Base-by-base conservation (phyloP, 208 protist genomes). In the Wallacemonas sp. region DNA sequence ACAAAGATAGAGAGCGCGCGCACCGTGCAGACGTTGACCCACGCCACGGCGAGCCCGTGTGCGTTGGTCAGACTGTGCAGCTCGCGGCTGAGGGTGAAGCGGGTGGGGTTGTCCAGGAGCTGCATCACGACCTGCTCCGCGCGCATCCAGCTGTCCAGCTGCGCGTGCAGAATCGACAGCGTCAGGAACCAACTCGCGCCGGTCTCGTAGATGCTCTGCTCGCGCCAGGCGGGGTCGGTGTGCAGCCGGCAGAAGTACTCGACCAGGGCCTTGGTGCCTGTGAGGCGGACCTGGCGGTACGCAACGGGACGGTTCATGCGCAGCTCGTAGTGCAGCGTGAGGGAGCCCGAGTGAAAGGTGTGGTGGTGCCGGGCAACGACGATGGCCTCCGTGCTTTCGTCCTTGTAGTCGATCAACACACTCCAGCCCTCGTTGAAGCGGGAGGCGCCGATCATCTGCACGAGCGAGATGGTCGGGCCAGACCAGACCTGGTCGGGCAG, bases 341-440 rank as follows among this genome's bases (percentile, higher is more conserved):
- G 72, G n/a, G 73, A 80, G 49, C 87, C 90, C 24, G 76, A 76
- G 56, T 85, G 77, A 38, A 93, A 82, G 65, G 72, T 57, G 67
- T 90, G 76, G 46, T 85, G 70, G 61, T 67, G 77, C 23, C 84
- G 83, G 0, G 90, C 90, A 11, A 83, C 61, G 41, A 93, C 70
- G 33, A 93, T 80, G 1, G 83, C 72, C 14, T 76, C 63, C 12
- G 74, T 71, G 11, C 12, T 46, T 32, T 81, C 77, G 27, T 77
- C 48, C 38, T 65, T 71, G 64, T 86, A 83, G 63, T 92, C 80
- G 52, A 96, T 84, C 30, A 94, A 65, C 16, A 94, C 87, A 57
- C 83, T 87, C 90, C 87, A 96, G 5, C 87, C 87, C 63, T 94
- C 74, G 65, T 88, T 94, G 46, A 88, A 81, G 55, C 87, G 81